phyloP scores from a whole-genome alignment of 1,139 yeast species.

The Lodderomyces elongisporus region DNA sequence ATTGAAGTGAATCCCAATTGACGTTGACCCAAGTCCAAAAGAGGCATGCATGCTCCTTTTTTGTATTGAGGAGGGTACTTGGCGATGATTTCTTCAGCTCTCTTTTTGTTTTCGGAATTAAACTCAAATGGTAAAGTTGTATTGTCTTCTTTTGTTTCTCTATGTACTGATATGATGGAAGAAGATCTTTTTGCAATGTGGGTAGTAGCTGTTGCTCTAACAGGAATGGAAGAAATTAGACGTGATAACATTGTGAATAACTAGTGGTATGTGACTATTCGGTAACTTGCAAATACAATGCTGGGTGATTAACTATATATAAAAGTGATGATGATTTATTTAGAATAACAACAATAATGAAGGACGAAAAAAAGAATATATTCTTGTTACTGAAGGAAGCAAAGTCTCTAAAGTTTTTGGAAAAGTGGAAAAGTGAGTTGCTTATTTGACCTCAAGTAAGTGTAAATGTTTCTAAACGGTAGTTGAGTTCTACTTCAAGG shows the following conservation, averaged over 20 bases:
- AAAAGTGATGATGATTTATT: too few species aligned
- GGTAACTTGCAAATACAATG: too few species aligned
- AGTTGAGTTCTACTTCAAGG: too few species aligned
- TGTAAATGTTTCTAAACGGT: too few species aligned
- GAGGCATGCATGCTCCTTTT: constrained; percentile 86
- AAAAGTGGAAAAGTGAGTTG: too few species aligned
- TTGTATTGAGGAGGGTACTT: constrained; percentile 85
- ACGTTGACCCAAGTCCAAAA: constrained; percentile 83
- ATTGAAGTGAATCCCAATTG: constrained; percentile 85
- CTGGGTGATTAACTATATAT: too few species aligned
- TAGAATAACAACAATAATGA: too few species aligned
- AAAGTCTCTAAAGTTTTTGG: too few species aligned
- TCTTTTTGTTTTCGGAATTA: constrained; percentile 57
- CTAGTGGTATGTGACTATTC: background rate
- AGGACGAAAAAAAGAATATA: too few species aligned
- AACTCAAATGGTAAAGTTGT: constrained; percentile 70
- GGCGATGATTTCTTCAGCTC: constrained; percentile 70
- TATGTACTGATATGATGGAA: constrained; percentile 60
- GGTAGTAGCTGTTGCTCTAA: constrained; percentile 4
- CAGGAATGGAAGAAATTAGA: constrained; percentile 3
- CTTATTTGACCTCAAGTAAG: too few species aligned
- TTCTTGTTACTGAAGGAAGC: too few species aligned
- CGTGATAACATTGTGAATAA: constrained; percentile 15
- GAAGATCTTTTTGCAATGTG: constrained; percentile 24
- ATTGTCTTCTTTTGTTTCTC: constrained; percentile 68